Evolutionary conservation across 768 basidiomycete species (phyloP).

Genomic region (Suillus sp.): DNA sequence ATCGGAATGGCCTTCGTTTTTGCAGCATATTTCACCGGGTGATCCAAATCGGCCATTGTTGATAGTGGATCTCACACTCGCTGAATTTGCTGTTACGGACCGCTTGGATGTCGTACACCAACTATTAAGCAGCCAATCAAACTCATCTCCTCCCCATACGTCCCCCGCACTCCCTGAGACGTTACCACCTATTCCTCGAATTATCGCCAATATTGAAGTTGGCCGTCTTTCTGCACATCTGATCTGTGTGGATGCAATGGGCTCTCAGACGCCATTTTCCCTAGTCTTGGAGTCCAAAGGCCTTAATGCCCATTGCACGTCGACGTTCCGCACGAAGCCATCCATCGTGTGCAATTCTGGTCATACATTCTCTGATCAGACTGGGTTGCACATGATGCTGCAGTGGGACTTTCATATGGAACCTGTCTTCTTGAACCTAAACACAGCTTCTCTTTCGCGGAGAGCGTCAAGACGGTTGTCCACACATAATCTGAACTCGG

Average conservation of each 20-base stretch:
- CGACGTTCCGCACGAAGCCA: constrained; percentile 41
- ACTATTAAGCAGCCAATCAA: constrained; percentile 33
- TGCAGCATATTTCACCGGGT: constrained; percentile 52
- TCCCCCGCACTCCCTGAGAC: constrained; percentile 30
- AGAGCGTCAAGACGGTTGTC: constrained; percentile 34
- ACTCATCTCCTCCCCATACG: constrained; percentile 21
- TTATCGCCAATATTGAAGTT: constrained; percentile 49
- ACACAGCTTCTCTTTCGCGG: constrained; percentile 26
- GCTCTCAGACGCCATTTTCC: constrained; percentile 47
- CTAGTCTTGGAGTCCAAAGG: constrained; percentile 62
- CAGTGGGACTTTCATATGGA: constrained; percentile 45
- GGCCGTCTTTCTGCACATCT: constrained; percentile 54
- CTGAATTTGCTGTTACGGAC: constrained; percentile 52
- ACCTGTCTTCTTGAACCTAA: constrained; percentile 56
- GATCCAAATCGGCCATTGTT: constrained; percentile 63
- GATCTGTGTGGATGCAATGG: constrained; percentile 43
- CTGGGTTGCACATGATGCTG: constrained; percentile 48
- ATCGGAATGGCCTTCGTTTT: constrained; percentile 66
- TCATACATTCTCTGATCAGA: constrained; percentile 32
- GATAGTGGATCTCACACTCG: constrained; percentile 46
- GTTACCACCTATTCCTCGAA: constrained; percentile 49
- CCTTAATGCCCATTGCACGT: constrained; percentile 43
- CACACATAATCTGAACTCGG: constrained; percentile 39
- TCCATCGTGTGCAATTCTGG: constrained; percentile 18
- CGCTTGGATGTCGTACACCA: constrained; percentile 52